A percentile compares a stretch with the other conserved stretches of the same genome.
Conservation (phyloP, 805 yeast species). For the Saccharomyces jurei region DNA sequence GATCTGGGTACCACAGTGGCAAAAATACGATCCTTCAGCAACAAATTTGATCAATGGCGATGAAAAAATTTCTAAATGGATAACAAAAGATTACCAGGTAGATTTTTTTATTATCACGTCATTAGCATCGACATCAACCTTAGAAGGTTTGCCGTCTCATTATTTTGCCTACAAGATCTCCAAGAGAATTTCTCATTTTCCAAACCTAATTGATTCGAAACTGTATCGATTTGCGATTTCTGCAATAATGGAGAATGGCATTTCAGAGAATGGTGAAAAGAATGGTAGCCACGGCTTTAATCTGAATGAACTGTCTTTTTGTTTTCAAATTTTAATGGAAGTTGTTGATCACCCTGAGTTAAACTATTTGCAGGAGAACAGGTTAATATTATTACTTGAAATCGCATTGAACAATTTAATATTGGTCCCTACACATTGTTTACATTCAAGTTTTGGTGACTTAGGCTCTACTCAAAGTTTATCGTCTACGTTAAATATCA, state of each 20-base stretch:
- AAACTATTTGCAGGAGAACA: constrained; percentile 19
- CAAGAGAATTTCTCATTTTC: constrained; percentile 9
- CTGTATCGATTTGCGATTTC: constrained; percentile 5
- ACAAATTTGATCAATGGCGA: background rate
- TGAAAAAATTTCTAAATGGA: background rate
- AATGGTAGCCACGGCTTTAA: background rate
- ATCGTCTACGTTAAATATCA: constrained; percentile 18
- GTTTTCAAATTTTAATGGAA: constrained; percentile 26
- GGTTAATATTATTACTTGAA: constrained; percentile 13
- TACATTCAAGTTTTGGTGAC: constrained; percentile 16
- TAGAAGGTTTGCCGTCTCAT: background rate
- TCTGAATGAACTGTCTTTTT: constrained; percentile 7
- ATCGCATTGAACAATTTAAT: constrained; percentile 13
- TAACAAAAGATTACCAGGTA: constrained; percentile 10
- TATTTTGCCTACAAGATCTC: constrained; percentile 11
- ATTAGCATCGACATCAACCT: background rate
- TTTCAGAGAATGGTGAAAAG: background rate
- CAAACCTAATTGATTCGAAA: constrained; percentile 6
- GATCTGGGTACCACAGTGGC: constrained; percentile 22
- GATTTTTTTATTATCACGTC: constrained; percentile 19
- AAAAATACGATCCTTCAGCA: background rate
- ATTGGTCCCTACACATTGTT: constrained; percentile 4
- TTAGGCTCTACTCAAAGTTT: constrained; percentile 23
- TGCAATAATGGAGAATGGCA: background rate
- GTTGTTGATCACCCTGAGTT: constrained; percentile 29